Evolutionary conservation across 805 yeast species (phyloP), one percentile per base, ranked within the genome.

Genomic region (Lachancea sp.): DNA sequence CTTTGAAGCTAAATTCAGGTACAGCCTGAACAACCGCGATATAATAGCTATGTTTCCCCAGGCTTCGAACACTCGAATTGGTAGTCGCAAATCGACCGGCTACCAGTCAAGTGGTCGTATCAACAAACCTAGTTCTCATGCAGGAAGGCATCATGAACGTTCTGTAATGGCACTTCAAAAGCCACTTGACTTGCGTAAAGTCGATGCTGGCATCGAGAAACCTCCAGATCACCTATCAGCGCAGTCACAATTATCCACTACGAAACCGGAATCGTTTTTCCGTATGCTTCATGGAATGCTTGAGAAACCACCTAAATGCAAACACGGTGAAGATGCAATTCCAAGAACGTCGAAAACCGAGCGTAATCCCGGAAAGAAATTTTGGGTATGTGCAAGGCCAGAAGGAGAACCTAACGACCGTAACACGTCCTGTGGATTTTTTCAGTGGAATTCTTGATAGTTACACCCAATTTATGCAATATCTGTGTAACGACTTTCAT

Each of bases 1-100:
- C 45, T 69, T 80, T 47, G 86, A 80, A 49, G 82, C 84, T 0
- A 70, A 62, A 36, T 58, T 54, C 28, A 72, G 62, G 39, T 78
- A 70, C 49, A 71, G 71, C 26, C 41, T 70, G 25, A 55, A 59
- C 29, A 59, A 59, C 28, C 60, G 64, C 3, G 56, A 59, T 40
- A 58, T 68, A 18, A 50, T 63, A 25, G 52, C 55, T 17, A 60
- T 68, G 69, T 67, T 68, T 44, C 5, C 54, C 40, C 32, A 41
- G 21, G 15, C 34, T 25, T 5, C 24, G 20, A 32, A 18, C 2
- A 9, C 20, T 9, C 36, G 18, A 8, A 6, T 13, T 11, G 24
- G 24, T 8, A n/a, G 6, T 8, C 25, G 24, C 11, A 31, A 17
- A 31, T 12, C n/a, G 9, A 5, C 11, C 20, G 8, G 12, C 3